Evolutionary conservation across 495 filamentous ascomycete genomes (phyloP), one percentile per base, ranked within the genome.

Genomic region (Evansstolkia leycettana): DNA sequence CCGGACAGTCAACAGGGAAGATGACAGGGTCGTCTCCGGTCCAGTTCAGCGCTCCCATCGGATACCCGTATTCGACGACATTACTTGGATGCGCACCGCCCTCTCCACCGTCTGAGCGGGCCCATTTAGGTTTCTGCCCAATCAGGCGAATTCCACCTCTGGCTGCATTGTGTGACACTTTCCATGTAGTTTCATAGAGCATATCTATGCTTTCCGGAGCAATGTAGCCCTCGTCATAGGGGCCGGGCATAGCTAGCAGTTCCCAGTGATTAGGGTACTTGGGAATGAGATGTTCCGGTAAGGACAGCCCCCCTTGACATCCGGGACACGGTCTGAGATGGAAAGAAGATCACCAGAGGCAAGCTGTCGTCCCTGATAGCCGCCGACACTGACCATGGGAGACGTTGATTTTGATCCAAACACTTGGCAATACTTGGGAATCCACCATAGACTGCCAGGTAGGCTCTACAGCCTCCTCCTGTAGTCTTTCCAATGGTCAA

Each of bases 11-110:
- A 14, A 67, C 57, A 0, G 73, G 62, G 34, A 80, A 72, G 24
- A 80, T 72, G 18, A 67, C 69, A 6, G 69, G 59, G 31, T 68
- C 65, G 36, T 76, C 72, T 2, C 73, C 73, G 0, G 68, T 73
- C 64, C 66, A 77, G 41, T 75, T 76, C 10, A 76, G 35, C 0
- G 63, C 55, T 1, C 72, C 70, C 1, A 61, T 56, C 1, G 66
- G 61, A 48, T 77, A 77, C 6, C 70, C 71, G 46, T 74, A 78
- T 35, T 80, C 73, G 13, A 73, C 54, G 4, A 75, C 45, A 40
- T 80, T 77, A 10, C 58, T 65, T 0, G 75, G 75, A 48, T 80
- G 75, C 3, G 63, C 51, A 0, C 75, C 75, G 13, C 71, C 75
- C 24, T 76, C 73, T 8, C 72, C 73, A 13, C 75, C 75, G 45